phyloP scores from a whole-genome alignment of 2,329 filamentous ascomycete genomes.

The Apiospora saccharicola region DNA sequence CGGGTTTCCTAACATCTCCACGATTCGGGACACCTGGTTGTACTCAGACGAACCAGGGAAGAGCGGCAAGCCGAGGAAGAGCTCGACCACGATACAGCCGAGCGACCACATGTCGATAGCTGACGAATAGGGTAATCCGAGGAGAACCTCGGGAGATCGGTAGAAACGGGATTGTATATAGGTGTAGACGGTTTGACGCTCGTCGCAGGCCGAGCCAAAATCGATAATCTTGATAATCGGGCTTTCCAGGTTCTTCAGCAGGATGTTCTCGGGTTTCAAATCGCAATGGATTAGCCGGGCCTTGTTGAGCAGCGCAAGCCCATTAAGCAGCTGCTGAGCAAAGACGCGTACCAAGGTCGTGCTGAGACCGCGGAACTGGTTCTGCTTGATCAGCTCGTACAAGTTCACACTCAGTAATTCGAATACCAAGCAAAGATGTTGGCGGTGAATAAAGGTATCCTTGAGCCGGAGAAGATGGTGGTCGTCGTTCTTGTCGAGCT shows the following conservation, averaged over 20 bases:
- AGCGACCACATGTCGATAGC: conserved; percentile 99
- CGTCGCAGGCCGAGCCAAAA: conserved; percentile 97
- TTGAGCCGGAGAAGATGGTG: conserved; percentile 94
- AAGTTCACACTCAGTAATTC: conserved; percentile 96
- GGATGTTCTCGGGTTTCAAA: conserved; percentile 96
- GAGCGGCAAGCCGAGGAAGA: conserved; percentile 91
- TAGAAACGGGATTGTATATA: conserved; percentile 99
- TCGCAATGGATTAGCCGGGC: conserved; percentile 97
- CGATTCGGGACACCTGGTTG: conserved; percentile 96
- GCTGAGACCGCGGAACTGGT: conserved; percentile 96
- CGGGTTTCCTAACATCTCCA: conserved; percentile 96
- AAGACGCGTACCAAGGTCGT: conserved; percentile 97
- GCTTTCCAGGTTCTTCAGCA: conserved; percentile 97
- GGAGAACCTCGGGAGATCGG: conserved; percentile 90
- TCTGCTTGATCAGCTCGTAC: conserved; percentile 99
- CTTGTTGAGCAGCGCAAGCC: conserved; percentile 91
- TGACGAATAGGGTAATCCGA: conserved; percentile 96
- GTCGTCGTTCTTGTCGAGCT: conserved; percentile 99
- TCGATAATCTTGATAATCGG: conserved; percentile 99
- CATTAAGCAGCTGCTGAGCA: conserved; percentile 94
- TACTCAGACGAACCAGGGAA: conserved; percentile 99
- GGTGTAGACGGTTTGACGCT: conserved; percentile 97
- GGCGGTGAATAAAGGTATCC: conserved; percentile 97
- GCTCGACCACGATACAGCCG: conserved; percentile 96
- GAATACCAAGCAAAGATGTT: conserved; percentile 96